Percentiles rank a stretch among this genome's conserved stretches.
Conservation (phyloP, 2,329 filamentous ascomycete genomes). For the Juglanconis juglandina region DNA sequence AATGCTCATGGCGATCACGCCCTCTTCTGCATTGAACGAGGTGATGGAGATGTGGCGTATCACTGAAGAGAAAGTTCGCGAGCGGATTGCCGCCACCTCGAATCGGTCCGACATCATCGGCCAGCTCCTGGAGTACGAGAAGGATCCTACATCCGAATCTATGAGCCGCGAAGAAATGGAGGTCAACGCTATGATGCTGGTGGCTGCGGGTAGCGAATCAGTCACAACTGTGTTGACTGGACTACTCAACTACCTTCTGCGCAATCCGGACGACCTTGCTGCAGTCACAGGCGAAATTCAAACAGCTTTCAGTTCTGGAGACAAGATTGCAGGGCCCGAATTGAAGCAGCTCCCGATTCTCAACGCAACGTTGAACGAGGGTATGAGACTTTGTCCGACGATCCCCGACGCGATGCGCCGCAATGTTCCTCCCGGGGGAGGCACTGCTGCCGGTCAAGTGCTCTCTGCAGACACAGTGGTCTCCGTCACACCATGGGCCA, state of each 20-base stretch:
- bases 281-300: conserved; percentile 3
- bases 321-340: not conserved
- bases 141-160: not conserved
- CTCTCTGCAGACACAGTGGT: conserved; percentile 1
- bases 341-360: conserved; percentile 6
- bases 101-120: not conserved
- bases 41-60: conserved; percentile 11
- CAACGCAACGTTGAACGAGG: conserved; percentile 5
- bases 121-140: conserved; percentile 1
- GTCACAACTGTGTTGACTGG: conserved; percentile 8
- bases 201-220: conserved; percentile 11
- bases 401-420: conserved; percentile 8
- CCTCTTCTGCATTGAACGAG: conserved; percentile 3
- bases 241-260: conserved; percentile 4
- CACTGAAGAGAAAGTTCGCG: conserved; percentile 6
- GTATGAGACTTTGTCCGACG: conserved; percentile 6
- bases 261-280: conserved; percentile 1
- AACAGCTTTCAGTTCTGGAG: not conserved
- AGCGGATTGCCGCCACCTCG: not conserved
- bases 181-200: conserved; percentile 5
- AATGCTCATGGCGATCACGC: conserved; percentile 1
- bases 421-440: not conserved
- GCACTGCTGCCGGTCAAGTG: conserved; percentile 3
- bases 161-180: conserved; percentile 12
- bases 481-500: conserved; percentile 4